Conservation (phyloP, 345 rosid genomes). For the Eutrema yunnanense region DNA sequence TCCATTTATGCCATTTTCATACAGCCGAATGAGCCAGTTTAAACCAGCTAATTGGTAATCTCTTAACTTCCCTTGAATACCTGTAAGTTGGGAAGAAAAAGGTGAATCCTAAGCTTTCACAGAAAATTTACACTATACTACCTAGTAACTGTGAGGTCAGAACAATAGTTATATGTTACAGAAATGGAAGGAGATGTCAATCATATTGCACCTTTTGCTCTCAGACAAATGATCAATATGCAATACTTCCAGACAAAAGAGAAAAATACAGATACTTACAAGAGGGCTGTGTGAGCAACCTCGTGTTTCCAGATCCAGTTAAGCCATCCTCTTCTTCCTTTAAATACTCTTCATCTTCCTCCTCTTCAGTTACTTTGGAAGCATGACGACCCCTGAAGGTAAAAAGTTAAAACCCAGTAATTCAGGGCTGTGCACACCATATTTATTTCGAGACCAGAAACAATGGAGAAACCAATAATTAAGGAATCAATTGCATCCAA, state of each 20-base stretch:
- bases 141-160: not conserved
- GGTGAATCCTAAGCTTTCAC: not conserved
- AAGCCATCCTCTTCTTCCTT: conserved; percentile 95
- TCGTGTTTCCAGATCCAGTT: conserved; percentile 71
- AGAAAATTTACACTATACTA: not conserved
- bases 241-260: not conserved
- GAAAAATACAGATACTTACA: conserved; percentile 42
- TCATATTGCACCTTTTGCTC: not conserved
- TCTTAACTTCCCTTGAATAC: conserved; percentile 95
- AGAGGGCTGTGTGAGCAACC: conserved; percentile 90
- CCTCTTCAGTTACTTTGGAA: conserved; percentile 94
- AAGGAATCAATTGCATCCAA: not conserved
- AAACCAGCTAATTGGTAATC: conserved; percentile 97
- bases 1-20: conserved; percentile 97
- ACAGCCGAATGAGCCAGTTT: conserved; percentile 92
- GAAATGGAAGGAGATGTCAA: not conserved
- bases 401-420: not conserved
- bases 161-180: not conserved
- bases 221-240: not conserved
- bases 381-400: conserved; percentile 89
- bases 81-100: conserved; percentile 31
- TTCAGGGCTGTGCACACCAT: not conserved
- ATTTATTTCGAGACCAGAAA: not conserved
- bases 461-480: not conserved
- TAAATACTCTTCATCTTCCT: conserved; percentile 95